Conservation (phyloP, 139 green algal genomes). For the Tetradesmus obliquus region DNA sequence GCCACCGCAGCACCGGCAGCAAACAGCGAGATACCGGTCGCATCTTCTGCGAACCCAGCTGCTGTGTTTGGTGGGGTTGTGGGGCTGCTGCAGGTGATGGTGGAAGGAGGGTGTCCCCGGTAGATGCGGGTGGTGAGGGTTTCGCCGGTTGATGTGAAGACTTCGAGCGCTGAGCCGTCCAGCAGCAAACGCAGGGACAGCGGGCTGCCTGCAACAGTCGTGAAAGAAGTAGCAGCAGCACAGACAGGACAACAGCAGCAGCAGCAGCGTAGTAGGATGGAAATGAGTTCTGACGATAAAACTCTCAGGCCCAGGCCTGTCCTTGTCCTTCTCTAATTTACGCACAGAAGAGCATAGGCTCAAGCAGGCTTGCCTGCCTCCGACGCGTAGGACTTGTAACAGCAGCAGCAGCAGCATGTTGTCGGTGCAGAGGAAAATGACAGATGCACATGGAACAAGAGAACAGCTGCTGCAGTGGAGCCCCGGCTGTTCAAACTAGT, state of each 20-base stretch:
- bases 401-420: too few relatives aligned
- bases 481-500: too few relatives aligned
- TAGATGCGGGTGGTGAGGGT: conserved; percentile 82
- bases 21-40: conserved; percentile 28
- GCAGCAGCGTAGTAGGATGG: neutral
- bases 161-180: conserved; percentile 81
- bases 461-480: too few relatives aligned
- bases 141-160: conserved; percentile 67
- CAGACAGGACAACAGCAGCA: neutral
- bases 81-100: neutral
- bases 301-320: too few relatives aligned
- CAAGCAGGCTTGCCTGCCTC: too few relatives aligned
- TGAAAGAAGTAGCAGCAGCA: neutral
- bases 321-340: too few relatives aligned
- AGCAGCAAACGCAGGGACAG: conserved; percentile 81
- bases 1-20: conserved; percentile 15
- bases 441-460: too few relatives aligned
- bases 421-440: too few relatives aligned
- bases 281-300: too few relatives aligned
- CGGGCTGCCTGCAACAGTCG: conserved; percentile 30
- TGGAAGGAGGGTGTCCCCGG: conserved; percentile 59
- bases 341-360: too few relatives aligned
- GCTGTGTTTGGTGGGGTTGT: neutral
- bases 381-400: too few relatives aligned
- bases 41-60: neutral